Conservation (phyloP, 2,329 filamentous ascomycete genomes). For the Phaeosphaeriaceae sp. region DNA sequence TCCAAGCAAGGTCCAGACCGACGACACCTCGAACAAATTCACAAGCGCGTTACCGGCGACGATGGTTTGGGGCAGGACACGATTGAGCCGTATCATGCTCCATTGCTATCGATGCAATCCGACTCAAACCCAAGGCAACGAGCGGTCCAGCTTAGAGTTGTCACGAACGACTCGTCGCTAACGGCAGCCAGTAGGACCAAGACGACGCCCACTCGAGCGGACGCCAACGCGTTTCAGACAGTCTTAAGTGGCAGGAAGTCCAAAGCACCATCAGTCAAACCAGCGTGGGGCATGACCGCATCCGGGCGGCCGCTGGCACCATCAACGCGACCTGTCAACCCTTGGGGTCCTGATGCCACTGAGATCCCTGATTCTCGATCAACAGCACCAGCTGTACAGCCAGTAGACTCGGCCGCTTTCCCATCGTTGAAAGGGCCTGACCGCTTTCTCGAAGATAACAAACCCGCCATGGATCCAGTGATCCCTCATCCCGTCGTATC, state of each 20-base stretch:
- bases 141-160: conserved; percentile 14
- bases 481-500: conserved; percentile 14
- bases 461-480: not conserved
- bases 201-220: not conserved
- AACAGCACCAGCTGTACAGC: conserved; percentile 4
- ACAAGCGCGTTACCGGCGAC: conserved; percentile 24
- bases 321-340: not conserved
- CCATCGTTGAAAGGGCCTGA: conserved; percentile 7
- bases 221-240: conserved; percentile 4
- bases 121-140: conserved; percentile 5
- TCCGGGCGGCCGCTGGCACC: not conserved
- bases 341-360: not conserved
- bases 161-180: conserved; percentile 3
- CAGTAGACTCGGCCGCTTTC: not conserved
- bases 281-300: conserved; percentile 6
- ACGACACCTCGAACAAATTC: conserved; percentile 26
- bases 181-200: not conserved
- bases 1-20: conserved; percentile 15
- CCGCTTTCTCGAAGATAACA: not conserved
- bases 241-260: conserved; percentile 1
- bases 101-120: conserved; percentile 13
- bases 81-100: conserved; percentile 23
- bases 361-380: conserved; percentile 3
- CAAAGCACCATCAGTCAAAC: conserved; percentile 4
- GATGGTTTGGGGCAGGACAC: conserved; percentile 18